Conservation (phyloP, 768 basidiomycete species). For the Leccinum variicolor region DNA sequence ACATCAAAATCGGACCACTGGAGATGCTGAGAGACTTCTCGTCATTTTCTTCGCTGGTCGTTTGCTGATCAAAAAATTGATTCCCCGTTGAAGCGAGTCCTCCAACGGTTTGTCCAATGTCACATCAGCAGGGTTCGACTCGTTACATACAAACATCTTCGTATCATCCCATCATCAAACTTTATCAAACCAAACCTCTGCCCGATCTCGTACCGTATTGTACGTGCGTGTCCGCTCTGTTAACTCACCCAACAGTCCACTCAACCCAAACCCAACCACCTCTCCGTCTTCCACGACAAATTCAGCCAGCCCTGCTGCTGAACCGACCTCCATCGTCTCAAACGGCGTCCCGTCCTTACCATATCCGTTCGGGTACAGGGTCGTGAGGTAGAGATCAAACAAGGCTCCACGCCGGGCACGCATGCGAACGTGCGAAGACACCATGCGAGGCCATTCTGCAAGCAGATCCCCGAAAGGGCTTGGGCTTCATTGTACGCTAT, state of each 20-base stretch:
- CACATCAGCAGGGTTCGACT: no score
- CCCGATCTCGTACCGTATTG: slow-evolving; percentile 21
- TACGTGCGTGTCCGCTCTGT: slow-evolving; percentile 22
- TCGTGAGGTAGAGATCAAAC: slow-evolving; percentile 23
- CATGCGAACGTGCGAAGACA: slow-evolving; percentile 37
- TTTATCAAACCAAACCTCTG: slow-evolving; percentile 33
- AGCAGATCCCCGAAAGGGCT: slow-evolving; percentile 20
- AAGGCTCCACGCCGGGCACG: slow-evolving; percentile 12
- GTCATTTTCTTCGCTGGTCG: no score
- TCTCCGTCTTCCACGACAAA: slow-evolving; percentile 26
- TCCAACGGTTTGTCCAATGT: no score
- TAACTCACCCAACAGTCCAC: slow-evolving; percentile 10
- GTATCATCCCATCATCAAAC: neutral
- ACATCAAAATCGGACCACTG: no score
- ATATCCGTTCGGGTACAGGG: slow-evolving; percentile 37
- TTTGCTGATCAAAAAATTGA: no score
- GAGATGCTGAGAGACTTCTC: no score
- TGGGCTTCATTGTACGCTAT: slow-evolving; percentile 6
- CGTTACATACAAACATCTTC: neutral
- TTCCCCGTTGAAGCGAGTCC: no score
- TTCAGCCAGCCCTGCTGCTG: slow-evolving; percentile 5
- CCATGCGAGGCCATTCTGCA: slow-evolving; percentile 33
- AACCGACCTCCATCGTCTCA: slow-evolving; percentile 13
- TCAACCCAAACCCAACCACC: slow-evolving; percentile 30
- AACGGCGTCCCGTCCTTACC: slow-evolving; percentile 36